Evolutionary conservation across 2,329 filamentous ascomycete species (phyloP).

Genomic region (Fusarium mangiferae): DNA sequence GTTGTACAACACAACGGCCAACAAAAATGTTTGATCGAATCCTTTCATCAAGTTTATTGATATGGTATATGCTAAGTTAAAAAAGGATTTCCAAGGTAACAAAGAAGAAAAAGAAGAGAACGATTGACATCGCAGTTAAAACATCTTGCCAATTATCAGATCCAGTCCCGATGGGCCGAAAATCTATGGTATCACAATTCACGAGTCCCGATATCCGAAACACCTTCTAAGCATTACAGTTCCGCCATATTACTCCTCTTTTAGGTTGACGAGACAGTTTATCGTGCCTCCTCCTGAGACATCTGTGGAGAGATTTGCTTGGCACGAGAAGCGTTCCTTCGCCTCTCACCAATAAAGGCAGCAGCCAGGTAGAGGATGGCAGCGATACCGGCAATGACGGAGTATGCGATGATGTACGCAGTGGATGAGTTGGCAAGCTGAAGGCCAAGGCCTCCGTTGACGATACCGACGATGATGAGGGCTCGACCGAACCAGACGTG

Average conservation of each 20-base stretch:
- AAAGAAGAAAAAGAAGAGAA: neutral
- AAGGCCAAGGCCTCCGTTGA: conserved; percentile 73
- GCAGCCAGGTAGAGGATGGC: conserved; percentile 56
- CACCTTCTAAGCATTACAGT: conserved; percentile 9
- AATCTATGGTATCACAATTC: conserved; percentile 31
- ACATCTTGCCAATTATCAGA: neutral
- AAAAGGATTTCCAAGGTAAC: neutral
- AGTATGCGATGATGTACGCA: conserved; percentile 63
- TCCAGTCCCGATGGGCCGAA: neutral
- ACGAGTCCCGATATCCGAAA: conserved; percentile 13
- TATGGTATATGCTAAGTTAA: neutral
- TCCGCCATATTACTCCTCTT: neutral
- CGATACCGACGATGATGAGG: conserved; percentile 66
- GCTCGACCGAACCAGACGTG: conserved; percentile 72
- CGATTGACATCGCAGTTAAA: neutral
- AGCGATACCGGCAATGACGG: conserved; percentile 63
- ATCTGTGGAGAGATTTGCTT: conserved; percentile 42
- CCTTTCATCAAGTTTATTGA: neutral
- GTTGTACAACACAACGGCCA: neutral
- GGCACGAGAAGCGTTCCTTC: conserved; percentile 15
- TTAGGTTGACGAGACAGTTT: neutral
- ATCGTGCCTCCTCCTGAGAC: conserved; percentile 35
- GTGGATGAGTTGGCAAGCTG: conserved; percentile 55
- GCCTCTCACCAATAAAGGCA: conserved; percentile 25
- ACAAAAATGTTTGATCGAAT: neutral